Percentiles rank a stretch among this genome's conserved stretches.
Conservation (phyloP, 2,329 filamentous ascomycete species). For the Fusarium goolgardi region DNA sequence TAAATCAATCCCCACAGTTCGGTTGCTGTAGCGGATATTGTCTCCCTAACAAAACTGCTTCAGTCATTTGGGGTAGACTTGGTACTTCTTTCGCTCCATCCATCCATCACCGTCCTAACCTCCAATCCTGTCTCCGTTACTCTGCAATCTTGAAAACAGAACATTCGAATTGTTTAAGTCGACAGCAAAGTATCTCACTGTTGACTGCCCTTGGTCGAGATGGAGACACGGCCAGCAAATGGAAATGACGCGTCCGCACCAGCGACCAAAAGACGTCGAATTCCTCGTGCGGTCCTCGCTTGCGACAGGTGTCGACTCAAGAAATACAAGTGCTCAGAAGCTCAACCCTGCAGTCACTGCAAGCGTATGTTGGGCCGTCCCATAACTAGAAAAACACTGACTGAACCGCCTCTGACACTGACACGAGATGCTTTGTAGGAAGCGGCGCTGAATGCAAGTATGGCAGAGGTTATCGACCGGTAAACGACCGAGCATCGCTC, state of each 20-base stretch:
- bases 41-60: background rate
- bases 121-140: too few relatives aligned
- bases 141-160: too few relatives aligned
- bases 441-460: conserved; percentile 13
- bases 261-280: background rate
- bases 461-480: conserved; percentile 4
- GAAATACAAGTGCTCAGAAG: conserved; percentile 16
- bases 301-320: conserved; percentile 11
- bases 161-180: too few relatives aligned
- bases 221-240: background rate
- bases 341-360: conserved; percentile 8
- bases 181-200: background rate
- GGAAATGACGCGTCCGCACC: conserved; percentile 23
- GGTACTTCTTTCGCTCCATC: background rate
- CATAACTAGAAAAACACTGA: too few relatives aligned
- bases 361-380: background rate
- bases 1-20: too few relatives aligned
- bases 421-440: background rate
- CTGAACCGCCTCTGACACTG: background rate
- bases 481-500: conserved; percentile 3
- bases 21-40: background rate
- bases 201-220: fast-evolving
- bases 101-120: background rate
- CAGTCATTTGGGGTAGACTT: background rate
- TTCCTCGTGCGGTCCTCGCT: conserved; percentile 4